Evolutionary conservation across 805 yeast species (phyloP).

Genomic region (Sugiyamaella americana): DNA sequence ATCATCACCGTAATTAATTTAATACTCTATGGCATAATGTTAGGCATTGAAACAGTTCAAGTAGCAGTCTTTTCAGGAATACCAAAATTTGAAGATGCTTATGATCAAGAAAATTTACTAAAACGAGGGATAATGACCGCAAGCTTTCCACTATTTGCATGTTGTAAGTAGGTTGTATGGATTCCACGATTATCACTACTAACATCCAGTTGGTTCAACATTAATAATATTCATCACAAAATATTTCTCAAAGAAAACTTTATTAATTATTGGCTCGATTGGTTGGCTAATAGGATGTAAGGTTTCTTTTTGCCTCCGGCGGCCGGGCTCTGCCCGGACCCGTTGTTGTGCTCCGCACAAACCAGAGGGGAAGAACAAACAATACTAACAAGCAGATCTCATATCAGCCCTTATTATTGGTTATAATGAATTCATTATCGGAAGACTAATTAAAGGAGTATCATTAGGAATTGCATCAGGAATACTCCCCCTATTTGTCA

Average conservation of each 20-base stretch:
- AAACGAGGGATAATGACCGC: constrained; percentile 10
- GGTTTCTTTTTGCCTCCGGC: no score
- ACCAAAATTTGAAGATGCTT: constrained; percentile 3
- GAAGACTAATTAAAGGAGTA: constrained; percentile 10
- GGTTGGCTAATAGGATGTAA: constrained; percentile 5
- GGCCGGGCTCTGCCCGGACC: no score
- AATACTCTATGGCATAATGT: constrained; percentile 8
- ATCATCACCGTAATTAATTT: constrained; percentile 5
- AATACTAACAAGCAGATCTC: constrained; percentile 3
- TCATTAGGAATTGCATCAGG: constrained; percentile 10
- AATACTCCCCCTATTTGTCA: constrained; percentile 8
- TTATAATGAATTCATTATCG: constrained; percentile 1
- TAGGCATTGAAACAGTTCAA: constrained; percentile 10
- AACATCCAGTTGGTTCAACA: not conserved
- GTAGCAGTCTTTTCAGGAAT: constrained; percentile 9
- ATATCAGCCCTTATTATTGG: not conserved
- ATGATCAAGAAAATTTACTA: constrained; percentile 2
- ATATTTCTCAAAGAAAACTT: not conserved
- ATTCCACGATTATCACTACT: not conserved
- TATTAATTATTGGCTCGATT: not conserved
- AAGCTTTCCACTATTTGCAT: constrained; percentile 7
- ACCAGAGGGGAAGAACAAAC: not conserved
- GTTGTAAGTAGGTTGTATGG: not conserved
- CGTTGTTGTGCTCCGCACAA: not conserved
- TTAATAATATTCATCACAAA: not conserved